These are phyloP conservation scores for Geotrichum bryndzae DNA, from an alignment of 1,139 yeast genomes.

Conservation along the genomic window DNA sequence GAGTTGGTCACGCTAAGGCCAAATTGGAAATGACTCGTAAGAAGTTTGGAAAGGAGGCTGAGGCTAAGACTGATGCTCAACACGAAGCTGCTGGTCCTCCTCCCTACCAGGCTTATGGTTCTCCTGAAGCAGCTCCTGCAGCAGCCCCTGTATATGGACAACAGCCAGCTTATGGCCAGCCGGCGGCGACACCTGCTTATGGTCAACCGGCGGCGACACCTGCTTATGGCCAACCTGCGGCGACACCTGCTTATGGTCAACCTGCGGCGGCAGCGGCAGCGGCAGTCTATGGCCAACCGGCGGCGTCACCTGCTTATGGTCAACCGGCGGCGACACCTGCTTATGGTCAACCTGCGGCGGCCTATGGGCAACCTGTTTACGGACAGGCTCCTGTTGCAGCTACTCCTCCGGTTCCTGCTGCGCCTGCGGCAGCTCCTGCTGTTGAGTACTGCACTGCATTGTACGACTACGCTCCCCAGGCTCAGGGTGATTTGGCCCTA, in stretches of 20 bases:
- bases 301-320: constrained; percentile 30
- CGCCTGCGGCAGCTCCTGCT: constrained; percentile 39
- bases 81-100: constrained; percentile 33
- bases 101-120: constrained; percentile 25
- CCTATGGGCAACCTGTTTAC: constrained; percentile 23
- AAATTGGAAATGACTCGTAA: constrained; percentile 78
- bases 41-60: constrained; percentile 54
- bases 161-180: constrained; percentile 20
- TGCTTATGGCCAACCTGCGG: constrained; percentile 12
- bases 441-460: constrained; percentile 64
- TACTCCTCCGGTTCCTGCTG: constrained; percentile 31
- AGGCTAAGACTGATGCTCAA: constrained; percentile 36
- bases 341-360: constrained; percentile 14
- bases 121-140: constrained; percentile 30
- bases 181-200: constrained; percentile 28
- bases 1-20: constrained; percentile 77
- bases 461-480: constrained; percentile 74
- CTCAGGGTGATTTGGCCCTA: constrained; percentile 83
- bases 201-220: constrained; percentile 27
- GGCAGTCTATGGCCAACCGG: constrained; percentile 19
- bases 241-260: constrained; percentile 23
- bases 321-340: constrained; percentile 24
- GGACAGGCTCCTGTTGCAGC: constrained; percentile 24
- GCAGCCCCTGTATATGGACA: constrained; percentile 25
- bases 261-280: constrained; percentile 27